Conservation (phyloP, 129 eudicot genomes). For the Ambrosia trifida region DNA sequence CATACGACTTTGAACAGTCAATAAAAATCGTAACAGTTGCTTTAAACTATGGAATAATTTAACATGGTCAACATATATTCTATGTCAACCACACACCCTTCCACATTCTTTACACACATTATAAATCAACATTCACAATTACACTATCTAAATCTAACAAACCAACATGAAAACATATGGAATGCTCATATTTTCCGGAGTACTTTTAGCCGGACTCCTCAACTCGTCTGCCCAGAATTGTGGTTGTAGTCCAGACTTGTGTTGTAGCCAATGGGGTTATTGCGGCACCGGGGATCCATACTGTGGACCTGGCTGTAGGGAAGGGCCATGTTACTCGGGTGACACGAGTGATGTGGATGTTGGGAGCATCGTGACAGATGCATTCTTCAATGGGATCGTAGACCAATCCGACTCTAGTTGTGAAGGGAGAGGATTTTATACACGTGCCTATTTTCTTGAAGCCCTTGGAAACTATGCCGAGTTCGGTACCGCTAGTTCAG, state of each 20-base stretch:
- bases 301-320: constrained; percentile 38
- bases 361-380: constrained; percentile 39
- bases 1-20: too few relatives aligned
- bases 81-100: too few relatives aligned
- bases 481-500: constrained; percentile 41
- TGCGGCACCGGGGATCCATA: constrained; percentile 30
- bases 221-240: constrained; percentile 33
- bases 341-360: constrained; percentile 26
- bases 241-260: constrained; percentile 36
- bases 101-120: neutral
- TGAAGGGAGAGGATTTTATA: constrained; percentile 30
- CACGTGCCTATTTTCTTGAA: constrained; percentile 31
- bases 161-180: constrained; percentile 23
- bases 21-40: too few relatives aligned
- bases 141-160: constrained; percentile 9
- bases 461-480: constrained; percentile 20
- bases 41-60: too few relatives aligned
- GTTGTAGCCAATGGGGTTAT: constrained; percentile 30
- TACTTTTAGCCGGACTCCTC: constrained; percentile 20
- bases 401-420: constrained; percentile 24
- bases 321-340: constrained; percentile 31
- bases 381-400: constrained; percentile 38
- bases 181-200: constrained; percentile 5
- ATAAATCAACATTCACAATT: constrained; percentile 7
- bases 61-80: too few relatives aligned